Evolutionary conservation across 768 basidiomycete genomes (phyloP).

Genomic region (Auricularia auricula-judae): DNA sequence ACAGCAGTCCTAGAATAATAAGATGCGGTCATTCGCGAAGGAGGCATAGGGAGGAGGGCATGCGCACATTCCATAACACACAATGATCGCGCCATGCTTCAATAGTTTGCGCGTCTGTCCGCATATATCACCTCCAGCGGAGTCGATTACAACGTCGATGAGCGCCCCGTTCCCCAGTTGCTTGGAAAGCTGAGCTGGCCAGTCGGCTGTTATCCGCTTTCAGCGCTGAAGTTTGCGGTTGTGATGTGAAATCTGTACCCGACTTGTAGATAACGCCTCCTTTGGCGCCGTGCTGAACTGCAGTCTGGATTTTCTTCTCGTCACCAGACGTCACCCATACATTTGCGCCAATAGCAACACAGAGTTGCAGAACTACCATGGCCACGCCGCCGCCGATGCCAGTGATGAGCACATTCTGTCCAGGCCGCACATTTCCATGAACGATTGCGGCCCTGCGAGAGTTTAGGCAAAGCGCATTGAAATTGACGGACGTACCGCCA

Average conservation of each 20-base stretch:
- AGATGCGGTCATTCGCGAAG: not conserved
- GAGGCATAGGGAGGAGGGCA: not conserved
- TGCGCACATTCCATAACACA: slow-evolving; percentile 57
- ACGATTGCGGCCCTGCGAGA: slow-evolving; percentile 48
- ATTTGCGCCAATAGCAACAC: slow-evolving; percentile 59
- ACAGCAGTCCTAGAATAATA: slow-evolving; percentile 41
- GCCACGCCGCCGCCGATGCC: slow-evolving; percentile 55
- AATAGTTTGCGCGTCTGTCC: slow-evolving; percentile 36
- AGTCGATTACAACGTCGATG: slow-evolving; percentile 58
- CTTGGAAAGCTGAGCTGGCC: slow-evolving; percentile 4
- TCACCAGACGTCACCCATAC: slow-evolving; percentile 77
- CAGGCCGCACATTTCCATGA: slow-evolving; percentile 43
- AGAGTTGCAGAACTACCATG: slow-evolving; percentile 61
- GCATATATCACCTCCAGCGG: slow-evolving; percentile 58
- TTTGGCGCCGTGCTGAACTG: slow-evolving; percentile 55
- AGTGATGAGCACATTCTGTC: slow-evolving; percentile 2
- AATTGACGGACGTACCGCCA: slow-evolving; percentile 49
- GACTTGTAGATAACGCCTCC: slow-evolving; percentile 70
- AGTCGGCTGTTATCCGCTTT: not conserved
- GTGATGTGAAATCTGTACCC: slow-evolving; percentile 22
- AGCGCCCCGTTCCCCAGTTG: slow-evolving; percentile 11
- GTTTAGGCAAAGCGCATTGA: not conserved
- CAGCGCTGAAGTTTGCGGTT: not conserved
- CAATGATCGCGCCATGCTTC: slow-evolving; percentile 45
- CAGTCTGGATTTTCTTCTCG: slow-evolving; percentile 56